Percentiles rank a stretch among this genome's conserved stretches.
Conservation (phyloP, 345 rosid genomes). For the Gossypium herbaceum region DNA sequence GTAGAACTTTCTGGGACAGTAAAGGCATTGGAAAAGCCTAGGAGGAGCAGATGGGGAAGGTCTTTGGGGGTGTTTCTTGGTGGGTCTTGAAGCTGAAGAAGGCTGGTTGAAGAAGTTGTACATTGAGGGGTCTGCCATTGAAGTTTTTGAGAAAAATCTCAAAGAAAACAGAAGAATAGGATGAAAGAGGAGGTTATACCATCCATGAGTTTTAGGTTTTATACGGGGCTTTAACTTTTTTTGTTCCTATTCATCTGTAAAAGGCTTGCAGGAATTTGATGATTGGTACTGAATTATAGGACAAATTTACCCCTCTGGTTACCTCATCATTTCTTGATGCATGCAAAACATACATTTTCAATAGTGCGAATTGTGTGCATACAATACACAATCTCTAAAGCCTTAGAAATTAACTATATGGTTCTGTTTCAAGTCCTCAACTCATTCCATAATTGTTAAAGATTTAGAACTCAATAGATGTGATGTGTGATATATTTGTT, state of each 20-base stretch:
- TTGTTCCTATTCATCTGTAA: slow-evolving; percentile 9
- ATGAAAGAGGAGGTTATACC: background rate
- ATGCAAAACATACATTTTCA: background rate
- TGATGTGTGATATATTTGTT: background rate
- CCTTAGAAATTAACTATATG: background rate
- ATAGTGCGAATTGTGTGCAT: background rate
- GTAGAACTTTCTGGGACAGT: slow-evolving; percentile 85
- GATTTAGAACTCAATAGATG: background rate
- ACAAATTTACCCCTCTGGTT: slow-evolving; percentile 1
- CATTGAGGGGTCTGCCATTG: slow-evolving; percentile 42
- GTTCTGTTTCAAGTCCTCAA: background rate
- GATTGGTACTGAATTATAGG: background rate
- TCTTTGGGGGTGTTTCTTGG: slow-evolving; percentile 19
- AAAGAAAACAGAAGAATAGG: slow-evolving; percentile 4
- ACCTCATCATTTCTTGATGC: background rate
- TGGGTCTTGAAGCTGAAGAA: slow-evolving; percentile 23
- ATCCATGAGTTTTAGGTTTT: slow-evolving; percentile 6
- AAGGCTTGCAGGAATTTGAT: background rate
- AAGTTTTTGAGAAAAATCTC: slow-evolving; percentile 2
- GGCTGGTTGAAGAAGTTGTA: slow-evolving; percentile 39
- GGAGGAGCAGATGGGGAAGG: slow-evolving; percentile 19
- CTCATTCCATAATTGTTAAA: background rate
- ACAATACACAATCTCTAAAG: background rate
- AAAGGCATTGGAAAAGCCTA: slow-evolving; percentile 69
- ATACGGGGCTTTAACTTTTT: slow-evolving; percentile 3